Percentiles rank a stretch among this genome's conserved stretches.
Evolutionary conservation across 2,329 filamentous ascomycete species (phyloP).

Genomic region (Colletotrichum sp.): DNA sequence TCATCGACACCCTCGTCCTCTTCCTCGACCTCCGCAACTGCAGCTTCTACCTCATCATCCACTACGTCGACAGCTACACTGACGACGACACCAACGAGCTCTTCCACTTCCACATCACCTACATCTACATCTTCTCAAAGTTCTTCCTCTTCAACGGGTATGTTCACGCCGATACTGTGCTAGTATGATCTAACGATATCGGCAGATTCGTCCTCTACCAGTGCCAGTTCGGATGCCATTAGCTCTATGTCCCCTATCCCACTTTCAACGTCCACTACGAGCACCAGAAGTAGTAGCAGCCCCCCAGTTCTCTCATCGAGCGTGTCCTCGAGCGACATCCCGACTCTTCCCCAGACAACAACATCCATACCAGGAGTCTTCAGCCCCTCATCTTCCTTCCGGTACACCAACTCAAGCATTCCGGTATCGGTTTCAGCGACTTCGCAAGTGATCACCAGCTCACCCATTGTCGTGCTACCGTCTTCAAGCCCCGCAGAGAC

Average conservation of each 20-base stretch:
- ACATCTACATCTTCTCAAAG: neutral
- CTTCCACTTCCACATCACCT: neutral
- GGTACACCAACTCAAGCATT: neutral
- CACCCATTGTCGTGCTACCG: neutral
- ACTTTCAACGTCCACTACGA: neutral
- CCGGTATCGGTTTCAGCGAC: neutral
- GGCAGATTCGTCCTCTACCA: neutral
- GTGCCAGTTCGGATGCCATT: neutral
- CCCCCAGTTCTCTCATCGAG: neutral
- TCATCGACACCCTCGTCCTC: neutral
- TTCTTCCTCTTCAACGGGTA: neutral
- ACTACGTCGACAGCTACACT: too few relatives aligned
- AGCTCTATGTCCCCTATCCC: neutral
- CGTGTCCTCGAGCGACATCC: neutral
- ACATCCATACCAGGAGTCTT: neutral
- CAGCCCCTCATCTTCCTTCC: neutral
- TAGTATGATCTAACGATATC: neutral
- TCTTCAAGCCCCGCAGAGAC: neutral
- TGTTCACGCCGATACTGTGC: accelerated
- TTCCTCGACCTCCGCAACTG: neutral
- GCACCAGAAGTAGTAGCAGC: neutral
- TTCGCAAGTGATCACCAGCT: neutral
- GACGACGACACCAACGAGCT: too few relatives aligned
- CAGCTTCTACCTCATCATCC: neutral
- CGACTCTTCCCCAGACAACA: neutral